phyloP scores from a whole-genome alignment of 768 basidiomycete species.

The Mycena galopus region DNA sequence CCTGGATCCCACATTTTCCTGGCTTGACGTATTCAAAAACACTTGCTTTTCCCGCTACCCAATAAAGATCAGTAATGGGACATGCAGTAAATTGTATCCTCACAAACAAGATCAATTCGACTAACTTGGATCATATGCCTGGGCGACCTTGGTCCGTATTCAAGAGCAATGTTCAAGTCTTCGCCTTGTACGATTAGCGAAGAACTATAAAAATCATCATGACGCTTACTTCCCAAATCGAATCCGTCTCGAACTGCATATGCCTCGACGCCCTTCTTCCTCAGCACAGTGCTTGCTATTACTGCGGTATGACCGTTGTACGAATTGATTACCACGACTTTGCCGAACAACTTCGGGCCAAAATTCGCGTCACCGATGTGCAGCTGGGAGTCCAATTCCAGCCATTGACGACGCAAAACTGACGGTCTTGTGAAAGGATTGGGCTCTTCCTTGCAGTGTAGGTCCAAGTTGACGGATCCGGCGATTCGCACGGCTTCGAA shows the following conservation, averaged over 20 bases:
- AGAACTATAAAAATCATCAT: neutral
- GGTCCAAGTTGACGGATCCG: constrained; percentile 21
- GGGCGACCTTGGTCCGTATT: constrained; percentile 2
- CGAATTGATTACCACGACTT: constrained; percentile 20
- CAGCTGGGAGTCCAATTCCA: constrained; percentile 14
- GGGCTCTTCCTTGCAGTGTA: constrained; percentile 13
- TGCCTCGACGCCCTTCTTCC: constrained; percentile 23
- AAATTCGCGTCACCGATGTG: neutral
- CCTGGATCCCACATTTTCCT: constrained; percentile 21
- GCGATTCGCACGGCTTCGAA: constrained; percentile 2
- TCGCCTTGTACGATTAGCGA: neutral
- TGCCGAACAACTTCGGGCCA: neutral
- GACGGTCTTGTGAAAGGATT: constrained; percentile 22
- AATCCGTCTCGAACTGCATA: constrained; percentile 20
- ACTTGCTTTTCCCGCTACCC: constrained; percentile 7
- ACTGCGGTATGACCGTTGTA: constrained; percentile 21
- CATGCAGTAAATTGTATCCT: neutral
- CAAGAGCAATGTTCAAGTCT: neutral
- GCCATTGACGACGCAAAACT: constrained; percentile 29
- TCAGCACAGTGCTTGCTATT: constrained; percentile 26
- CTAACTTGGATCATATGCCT: constrained; percentile 15
- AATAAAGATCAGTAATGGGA: neutral
- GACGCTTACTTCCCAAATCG: constrained; percentile 2
- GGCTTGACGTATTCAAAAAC: constrained; percentile 13
- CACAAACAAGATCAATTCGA: constrained; percentile 25